Evolutionary conservation across 2,329 filamentous ascomycete species (phyloP), one percentile per base, ranked within the genome.

Genomic region (Lecanosticta acicola): DNA sequence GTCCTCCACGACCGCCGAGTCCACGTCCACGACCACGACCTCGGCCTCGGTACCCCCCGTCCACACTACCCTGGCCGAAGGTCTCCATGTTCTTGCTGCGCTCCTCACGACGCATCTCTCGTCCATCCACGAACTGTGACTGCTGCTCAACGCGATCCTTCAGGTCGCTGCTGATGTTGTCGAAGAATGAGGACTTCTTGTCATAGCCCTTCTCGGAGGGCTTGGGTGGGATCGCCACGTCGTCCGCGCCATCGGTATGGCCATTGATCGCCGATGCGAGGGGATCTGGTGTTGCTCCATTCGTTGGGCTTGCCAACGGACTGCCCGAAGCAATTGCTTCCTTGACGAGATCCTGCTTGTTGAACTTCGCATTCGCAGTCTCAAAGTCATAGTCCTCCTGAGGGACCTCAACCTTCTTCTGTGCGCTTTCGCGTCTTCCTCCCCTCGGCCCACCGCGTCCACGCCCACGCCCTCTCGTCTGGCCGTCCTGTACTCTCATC

Each of bases 11-110:
- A 20, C 76, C 76, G 19, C 84, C 83, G 17, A 46, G 45, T 4
- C 87, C 86, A 46, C 89, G 82, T 29, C 86, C 86, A 35, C 88
- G 79, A 21, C 88, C 87, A 41, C 89, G 83, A 68, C 83, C 93
- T 53, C 86, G 84, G 43, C 82, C 81, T 50, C 85, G 79, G 65
- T 81, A 85, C 11, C 57, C 84, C 13, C 81, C 58, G 58, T 98
- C 93, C 17, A 98, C 90, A 57, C 89, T 96, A 43, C 90, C 90
- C 66, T 97, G 90, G 7, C 93, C 93, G 58, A 98, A 98, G 0
- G 93, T 98, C 71, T 98, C 93, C 63, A 98, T 86, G 65, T 97
- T 97, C 71, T 88, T 89, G 66, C 84, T 88, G 65, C 94, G 87
- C 66, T 97, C 93, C 66, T 97, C 89, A 32, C 83, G 84, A 43